These are phyloP conservation scores for Puccinia hordei DNA, from an alignment of 1,284 basidiomycete species.

Conservation along the genomic window DNA sequence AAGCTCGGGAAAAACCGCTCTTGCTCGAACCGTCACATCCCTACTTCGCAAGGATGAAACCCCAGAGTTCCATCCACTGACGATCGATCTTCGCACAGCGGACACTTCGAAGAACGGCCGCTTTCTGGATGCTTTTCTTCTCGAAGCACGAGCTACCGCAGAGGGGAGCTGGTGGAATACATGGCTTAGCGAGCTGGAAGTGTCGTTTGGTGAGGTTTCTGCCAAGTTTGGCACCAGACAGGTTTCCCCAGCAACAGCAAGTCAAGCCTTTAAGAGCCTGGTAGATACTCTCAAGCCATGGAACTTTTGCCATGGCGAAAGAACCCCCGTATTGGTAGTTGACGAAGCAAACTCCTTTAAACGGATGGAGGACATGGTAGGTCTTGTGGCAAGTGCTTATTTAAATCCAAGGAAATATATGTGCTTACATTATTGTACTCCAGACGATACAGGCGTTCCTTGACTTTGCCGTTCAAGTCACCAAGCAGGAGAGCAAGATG, in stretches of 20 bases:
- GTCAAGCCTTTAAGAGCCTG: background rate
- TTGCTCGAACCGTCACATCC: too few species aligned
- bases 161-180: background rate
- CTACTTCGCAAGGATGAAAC: too few species aligned
- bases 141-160: background rate
- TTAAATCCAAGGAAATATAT: background rate
- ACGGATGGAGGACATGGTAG: background rate
- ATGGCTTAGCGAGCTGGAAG: constrained; percentile 8
- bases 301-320: constrained; percentile 3
- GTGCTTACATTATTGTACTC: constrained; percentile 2
- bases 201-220: background rate
- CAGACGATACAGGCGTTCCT: background rate
- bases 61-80: too few species aligned
- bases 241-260: background rate
- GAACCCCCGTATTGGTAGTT: background rate
- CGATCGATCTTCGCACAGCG: too few species aligned
- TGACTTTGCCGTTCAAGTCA: constrained; percentile 10
- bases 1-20: too few species aligned
- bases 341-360: constrained; percentile 1
- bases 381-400: background rate
- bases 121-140: constrained; percentile 4
- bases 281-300: background rate
- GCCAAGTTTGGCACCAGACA: background rate
- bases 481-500: background rate
- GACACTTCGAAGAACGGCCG: background rate